Base-by-base conservation (phyloP, 805 yeast genomes). In the Metschnikowia vanudenii region DNA sequence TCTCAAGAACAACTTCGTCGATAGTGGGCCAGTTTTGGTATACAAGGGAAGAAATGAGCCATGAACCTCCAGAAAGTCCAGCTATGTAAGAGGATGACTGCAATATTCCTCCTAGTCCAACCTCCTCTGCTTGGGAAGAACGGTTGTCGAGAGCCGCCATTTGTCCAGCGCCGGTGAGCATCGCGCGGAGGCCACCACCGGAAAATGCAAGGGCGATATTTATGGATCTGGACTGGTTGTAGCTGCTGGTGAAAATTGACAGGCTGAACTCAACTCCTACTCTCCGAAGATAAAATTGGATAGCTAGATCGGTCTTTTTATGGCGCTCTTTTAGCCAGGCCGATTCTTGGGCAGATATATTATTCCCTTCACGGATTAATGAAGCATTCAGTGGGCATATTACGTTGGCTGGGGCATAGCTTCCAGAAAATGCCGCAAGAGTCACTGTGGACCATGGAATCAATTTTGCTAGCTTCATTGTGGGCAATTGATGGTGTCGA, bases 1-100 rank as follows among this genome's bases (percentile, higher is more conserved):
- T 52, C 17, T 65, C 63, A 34, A 64, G 49, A 2, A 69, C 69
- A 19, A 88, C 78, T 2, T 72, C 80, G 53, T 82, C 83, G 19
- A 88, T 80, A 11, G 85, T 71, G 9, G 90, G 80, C 82, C 85
- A 89, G 59, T 83, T 81, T 61, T 88, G 86, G 59, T 77, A 71
- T 0, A 78, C 80, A 26, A 88, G 64, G 9, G 91, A 76, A 1
- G 88, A 84, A 22, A 88, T 71, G 40, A 87, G 69, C 96, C 96
- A 88, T 12, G 86, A 77, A 22, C 96, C 96, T 28, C 96, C 96
- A 13, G 91, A 83, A 31, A 88, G 75, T 8, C 92, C 96, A 4
- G 88, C 68, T 4, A 89, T 63, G 59, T 90, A 89, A 11, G 86
- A 78, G 1, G 88, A 60, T 5, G 85, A 68, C 57, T 85, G 89